These are phyloP conservation scores for Dioscorea cayenensis DNA, from an alignment of 116 monocot genomes.

Conservation along the genomic window DNA sequence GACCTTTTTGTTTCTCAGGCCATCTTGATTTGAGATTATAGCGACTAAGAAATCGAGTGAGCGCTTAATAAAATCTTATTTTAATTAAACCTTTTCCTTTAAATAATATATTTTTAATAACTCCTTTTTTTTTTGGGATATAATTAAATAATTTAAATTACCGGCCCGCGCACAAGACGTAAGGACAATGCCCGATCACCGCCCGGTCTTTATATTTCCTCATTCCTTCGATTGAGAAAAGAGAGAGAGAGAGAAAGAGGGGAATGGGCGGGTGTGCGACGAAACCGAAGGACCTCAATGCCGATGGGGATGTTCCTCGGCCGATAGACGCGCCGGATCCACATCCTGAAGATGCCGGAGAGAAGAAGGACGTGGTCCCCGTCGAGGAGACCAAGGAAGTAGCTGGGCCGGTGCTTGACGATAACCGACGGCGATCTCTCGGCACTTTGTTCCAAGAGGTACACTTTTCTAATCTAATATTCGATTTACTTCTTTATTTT, in stretches of 20 bases:
- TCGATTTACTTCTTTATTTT: background rate
- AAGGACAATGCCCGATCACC: background rate
- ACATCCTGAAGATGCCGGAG: background rate
- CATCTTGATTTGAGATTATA: no score
- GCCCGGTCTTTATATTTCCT: background rate
- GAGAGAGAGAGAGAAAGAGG: background rate
- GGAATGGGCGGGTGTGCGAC: slow-evolving; percentile 12
- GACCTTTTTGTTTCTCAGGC: no score
- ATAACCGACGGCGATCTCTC: slow-evolving; percentile 1
- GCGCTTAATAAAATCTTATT: no score
- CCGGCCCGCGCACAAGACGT: background rate
- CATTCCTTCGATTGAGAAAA: background rate
- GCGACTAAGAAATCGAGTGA: no score
- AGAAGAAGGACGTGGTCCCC: background rate
- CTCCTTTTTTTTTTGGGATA: background rate
- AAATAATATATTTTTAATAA: no score
- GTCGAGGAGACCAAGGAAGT: background rate
- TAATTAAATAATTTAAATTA: background rate
- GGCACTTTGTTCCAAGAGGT: slow-evolving; percentile 12
- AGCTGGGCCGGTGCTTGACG: background rate
- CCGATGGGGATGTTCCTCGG: background rate
- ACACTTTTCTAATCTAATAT: background rate
- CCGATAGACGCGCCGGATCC: slow-evolving; percentile 3
- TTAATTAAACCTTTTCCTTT: no score
- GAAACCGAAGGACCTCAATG: slow-evolving; percentile 8